Base-by-base conservation (phyloP, 106 monocot genomes). In the Triglochin maritima region DNA sequence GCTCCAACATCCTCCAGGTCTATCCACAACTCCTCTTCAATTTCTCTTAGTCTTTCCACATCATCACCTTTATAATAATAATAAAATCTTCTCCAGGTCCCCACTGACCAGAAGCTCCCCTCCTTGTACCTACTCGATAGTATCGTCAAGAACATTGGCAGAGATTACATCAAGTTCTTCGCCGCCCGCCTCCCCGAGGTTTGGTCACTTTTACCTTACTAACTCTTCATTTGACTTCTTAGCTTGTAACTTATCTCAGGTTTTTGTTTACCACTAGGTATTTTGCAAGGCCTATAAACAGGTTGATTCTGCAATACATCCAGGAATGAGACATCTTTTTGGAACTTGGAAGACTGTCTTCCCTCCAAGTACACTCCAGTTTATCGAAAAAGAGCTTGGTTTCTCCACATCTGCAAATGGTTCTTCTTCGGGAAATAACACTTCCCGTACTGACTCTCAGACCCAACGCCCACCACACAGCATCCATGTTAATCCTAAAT, bases 401-500 rank as follows among this genome's bases (percentile, higher is more conserved):
- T 98, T 91, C 68, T 56, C 77, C 60, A n/a, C 76, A 49, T n/a
- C 47, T 9, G 13, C 60, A 10, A 94, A 94, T 73, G 87, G 85
- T 67, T 84, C 96, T 75, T 91, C 96, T 77, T 54, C 70, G 41
- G 86, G 78, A 62, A 69, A 66, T 7, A 66, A 77, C 65, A 66
- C 56, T 63, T 69, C 79, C 14, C 83, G 59, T 68, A 44, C 80
- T 72, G 87, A 91, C 69, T 74, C 85, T 61, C 87, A 88, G 59
- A 44, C 81, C 46, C 86, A 79, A 49, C 79, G 81, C 3, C 81
- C 83, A 57, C 43, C 86, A 6, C 81, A 88, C 44, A 86, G 96
- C 76, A 98, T 98, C 76, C 96, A 98, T 76, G 91, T 98, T 46
- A 98, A 98, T 70, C 91, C 91, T 71, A 91, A 98, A 72, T 98